Evolutionary conservation across 495 filamentous ascomycete genomes (phyloP).

Genomic region (Trichoderma orchidacearum): DNA sequence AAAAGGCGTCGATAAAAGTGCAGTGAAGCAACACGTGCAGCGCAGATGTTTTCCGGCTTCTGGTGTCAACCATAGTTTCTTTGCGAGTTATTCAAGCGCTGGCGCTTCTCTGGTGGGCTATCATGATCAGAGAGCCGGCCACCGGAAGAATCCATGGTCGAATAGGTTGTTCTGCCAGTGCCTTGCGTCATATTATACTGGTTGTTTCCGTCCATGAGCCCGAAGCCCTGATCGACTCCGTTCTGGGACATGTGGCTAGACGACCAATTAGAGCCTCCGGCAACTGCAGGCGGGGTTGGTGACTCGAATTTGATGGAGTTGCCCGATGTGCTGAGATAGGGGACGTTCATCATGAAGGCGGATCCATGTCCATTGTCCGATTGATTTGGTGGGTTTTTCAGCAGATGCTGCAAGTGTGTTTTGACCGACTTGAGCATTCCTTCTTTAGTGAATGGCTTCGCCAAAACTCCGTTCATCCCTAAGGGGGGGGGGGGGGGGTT

Average conservation of each 20-base stretch:
- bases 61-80: neutral
- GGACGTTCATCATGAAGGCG: neutral
- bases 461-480: slow-evolving; percentile 99
- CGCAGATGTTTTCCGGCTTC: neutral
- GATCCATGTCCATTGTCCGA: neutral
- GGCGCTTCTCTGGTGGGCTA: slow-evolving; percentile 19
- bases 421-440: slow-evolving; percentile 83
- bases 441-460: slow-evolving; percentile 95
- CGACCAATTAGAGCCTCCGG: slow-evolving; percentile 5
- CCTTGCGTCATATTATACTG: slow-evolving; percentile 27
- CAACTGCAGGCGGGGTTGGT: slow-evolving; percentile 7
- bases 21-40: neutral
- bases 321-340: slow-evolving; percentile 8
- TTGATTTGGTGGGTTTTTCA: slow-evolving; percentile 29
- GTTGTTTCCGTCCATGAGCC: neutral
- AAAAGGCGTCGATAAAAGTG: neutral
- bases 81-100: slow-evolving; percentile 8
- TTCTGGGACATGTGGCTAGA: neutral
- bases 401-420: slow-evolving; percentile 69
- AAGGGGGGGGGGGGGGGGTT: slow-evolving; percentile 7
- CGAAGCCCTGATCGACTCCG: neutral
- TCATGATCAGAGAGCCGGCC: too few relatives aligned
- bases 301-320: slow-evolving; percentile 5
- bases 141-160: too few relatives aligned
- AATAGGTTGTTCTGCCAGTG: too few relatives aligned